Evolutionary conservation across 2,329 filamentous ascomycete genomes (phyloP).

Genomic region (Clarireedia homoeocarpa): DNA sequence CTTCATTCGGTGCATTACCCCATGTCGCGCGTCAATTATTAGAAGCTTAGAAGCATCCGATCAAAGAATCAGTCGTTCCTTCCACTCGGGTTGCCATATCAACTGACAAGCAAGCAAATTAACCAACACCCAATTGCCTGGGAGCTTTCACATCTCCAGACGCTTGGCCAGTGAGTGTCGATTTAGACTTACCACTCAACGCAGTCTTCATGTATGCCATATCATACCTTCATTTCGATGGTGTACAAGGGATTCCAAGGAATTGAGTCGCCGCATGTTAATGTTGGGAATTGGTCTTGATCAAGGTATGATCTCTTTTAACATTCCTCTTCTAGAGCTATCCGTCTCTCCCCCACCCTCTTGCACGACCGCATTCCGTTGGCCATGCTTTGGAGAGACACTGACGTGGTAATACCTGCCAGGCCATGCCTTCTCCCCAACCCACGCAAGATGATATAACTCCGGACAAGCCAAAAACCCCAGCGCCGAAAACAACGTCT

Average conservation of each 20-base stretch:
- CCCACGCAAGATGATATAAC: conserved; percentile 6
- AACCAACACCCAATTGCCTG: neutral
- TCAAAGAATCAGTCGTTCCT: neutral
- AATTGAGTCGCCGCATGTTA: conserved; percentile 9
- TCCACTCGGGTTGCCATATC: conserved; percentile 2
- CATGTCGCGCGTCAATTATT: too few relatives aligned
- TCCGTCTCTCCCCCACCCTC: neutral
- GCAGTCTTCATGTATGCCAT: conserved; percentile 1
- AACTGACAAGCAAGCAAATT: neutral
- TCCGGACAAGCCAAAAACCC: conserved; percentile 3
- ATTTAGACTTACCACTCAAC: neutral
- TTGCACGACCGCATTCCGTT: neutral
- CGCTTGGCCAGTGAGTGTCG: neutral
- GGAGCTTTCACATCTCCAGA: neutral
- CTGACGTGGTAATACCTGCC: neutral
- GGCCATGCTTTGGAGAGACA: neutral
- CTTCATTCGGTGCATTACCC: too few relatives aligned
- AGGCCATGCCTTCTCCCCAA: conserved; percentile 12
- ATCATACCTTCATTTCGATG: conserved; percentile 1
- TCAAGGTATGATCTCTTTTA: conserved; percentile 6
- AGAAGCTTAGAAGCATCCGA: neutral
- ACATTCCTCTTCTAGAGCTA: neutral
- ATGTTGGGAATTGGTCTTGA: conserved; percentile 10
- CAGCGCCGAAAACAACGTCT: neutral
- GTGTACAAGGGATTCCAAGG: neutral